phyloP scores from a whole-genome alignment of 2,329 filamentous ascomycete species.

The Paraphoma sp. region DNA sequence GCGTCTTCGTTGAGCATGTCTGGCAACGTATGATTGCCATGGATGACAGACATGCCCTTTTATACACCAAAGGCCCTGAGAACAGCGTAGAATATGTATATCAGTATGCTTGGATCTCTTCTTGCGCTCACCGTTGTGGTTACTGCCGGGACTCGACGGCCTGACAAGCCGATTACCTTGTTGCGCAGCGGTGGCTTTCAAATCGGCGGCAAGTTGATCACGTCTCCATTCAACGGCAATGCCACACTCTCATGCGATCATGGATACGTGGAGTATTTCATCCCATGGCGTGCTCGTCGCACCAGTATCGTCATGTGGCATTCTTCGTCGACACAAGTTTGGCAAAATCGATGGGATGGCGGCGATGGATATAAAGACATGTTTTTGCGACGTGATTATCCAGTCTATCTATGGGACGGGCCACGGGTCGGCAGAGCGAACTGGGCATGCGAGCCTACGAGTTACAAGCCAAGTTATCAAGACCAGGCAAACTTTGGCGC shows the following conservation, averaged over 20 bases:
- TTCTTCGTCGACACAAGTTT: slow-evolving; percentile 33
- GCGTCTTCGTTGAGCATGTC: too few relatives aligned
- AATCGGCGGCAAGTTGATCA: slow-evolving; percentile 29
- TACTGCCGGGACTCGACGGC: slow-evolving; percentile 1
- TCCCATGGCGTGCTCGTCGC: slow-evolving; percentile 26
- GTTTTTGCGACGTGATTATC: slow-evolving; percentile 32
- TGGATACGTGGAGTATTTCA: slow-evolving; percentile 38
- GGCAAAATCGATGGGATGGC: slow-evolving; percentile 35
- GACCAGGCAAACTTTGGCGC: slow-evolving; percentile 30
- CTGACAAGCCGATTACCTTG: slow-evolving; percentile 23
- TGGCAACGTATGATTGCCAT: too few relatives aligned
- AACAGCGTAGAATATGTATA: not conserved
- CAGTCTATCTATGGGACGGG: slow-evolving; percentile 36
- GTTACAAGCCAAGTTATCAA: slow-evolving; percentile 18
- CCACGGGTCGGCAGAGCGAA: slow-evolving; percentile 33
- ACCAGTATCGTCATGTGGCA: slow-evolving; percentile 36
- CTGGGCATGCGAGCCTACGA: slow-evolving; percentile 25
- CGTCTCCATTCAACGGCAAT: slow-evolving; percentile 12
- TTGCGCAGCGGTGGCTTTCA: slow-evolving; percentile 28
- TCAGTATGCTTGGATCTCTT: not conserved
- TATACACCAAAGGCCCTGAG: too few relatives aligned
- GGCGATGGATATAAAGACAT: slow-evolving; percentile 36
- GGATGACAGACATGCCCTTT: too few relatives aligned
- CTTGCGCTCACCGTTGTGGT: not conserved
- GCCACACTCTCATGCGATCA: slow-evolving; percentile 35